Conservation (phyloP, 352 stramenopile species). For the Globisporangium takayamanum region DNA sequence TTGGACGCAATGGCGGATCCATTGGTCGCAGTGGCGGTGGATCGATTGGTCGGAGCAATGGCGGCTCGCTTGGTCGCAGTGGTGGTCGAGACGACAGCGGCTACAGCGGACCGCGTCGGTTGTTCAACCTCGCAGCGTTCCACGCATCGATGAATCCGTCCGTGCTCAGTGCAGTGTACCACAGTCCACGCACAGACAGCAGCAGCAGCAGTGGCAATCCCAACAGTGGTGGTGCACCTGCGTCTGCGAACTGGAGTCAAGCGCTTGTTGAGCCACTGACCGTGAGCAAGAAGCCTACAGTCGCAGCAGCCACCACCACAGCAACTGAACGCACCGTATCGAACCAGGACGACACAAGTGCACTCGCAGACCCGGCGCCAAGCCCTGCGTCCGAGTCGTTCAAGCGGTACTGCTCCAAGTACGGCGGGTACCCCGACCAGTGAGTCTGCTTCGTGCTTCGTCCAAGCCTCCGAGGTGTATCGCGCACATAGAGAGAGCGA, state of each 20-base stretch:
- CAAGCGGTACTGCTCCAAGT: conserved; percentile 84
- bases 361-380: conserved; percentile 16
- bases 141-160: conserved; percentile 19
- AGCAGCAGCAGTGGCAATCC: conserved; percentile 8
- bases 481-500: neutral
- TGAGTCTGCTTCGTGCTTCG: conserved; percentile 8
- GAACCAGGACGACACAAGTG: conserved; percentile 18
- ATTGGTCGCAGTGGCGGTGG: conserved; percentile 8
- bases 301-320: neutral
- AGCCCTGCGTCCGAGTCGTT: conserved; percentile 40
- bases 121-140: conserved; percentile 57
- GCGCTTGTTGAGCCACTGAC: conserved; percentile 19
- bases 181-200: conserved; percentile 14
- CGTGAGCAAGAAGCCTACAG: neutral
- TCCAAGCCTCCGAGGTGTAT: no score
- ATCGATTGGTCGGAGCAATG: neutral
- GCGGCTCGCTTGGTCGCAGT: conserved; percentile 10
- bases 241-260: conserved; percentile 34
- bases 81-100: conserved; percentile 21
- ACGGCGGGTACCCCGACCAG: conserved; percentile 68
- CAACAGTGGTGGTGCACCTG: neutral
- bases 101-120: conserved; percentile 21
- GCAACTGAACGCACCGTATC: neutral
- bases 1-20: neutral
- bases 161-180: conserved; percentile 7